Evolutionary conservation across 805 yeast species (phyloP), one percentile per base, ranked within the genome.

Genomic region (Peterozyma toletana): DNA sequence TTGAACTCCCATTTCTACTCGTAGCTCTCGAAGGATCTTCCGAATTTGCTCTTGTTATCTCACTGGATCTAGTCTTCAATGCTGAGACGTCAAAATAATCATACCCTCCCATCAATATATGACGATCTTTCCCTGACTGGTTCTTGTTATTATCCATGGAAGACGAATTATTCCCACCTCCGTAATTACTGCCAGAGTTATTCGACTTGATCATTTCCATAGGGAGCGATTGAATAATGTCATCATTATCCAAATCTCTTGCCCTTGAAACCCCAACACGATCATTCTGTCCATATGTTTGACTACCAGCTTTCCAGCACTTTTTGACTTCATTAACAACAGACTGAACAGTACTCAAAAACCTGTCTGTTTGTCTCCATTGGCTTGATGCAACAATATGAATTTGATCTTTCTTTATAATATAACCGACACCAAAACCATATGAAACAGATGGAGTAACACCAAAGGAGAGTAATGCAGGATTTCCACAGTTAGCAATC

Each of bases 1-100:
- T 17, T 6, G 44, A 45, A 43, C 62, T 57, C 33, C 50, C 54
- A 9, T 54, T 55, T 33, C 55, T 53, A 39, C 63, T 56, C 30
- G 51, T 57, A 31, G 48, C 44, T n/a, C 51, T 55, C 3, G 66
- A 58, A 29, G 48, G 51, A 11, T 53, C 21, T 13, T 52, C 37
- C 2, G 50, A 48, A 39, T 43, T 40, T 2, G 42, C 30, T 13
- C 44, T 37, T 14, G 50, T 47, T 18, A 46, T 11, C 6, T 44
- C 43, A 30, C 40, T 66, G 1, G 80, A 74, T 51, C 78, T 66
- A 21, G 68, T 63, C 37, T 68, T 71, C 37, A 76, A 67, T 11
- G 75, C 78, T 2, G 75, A 78, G 59, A 76, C 74, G 55, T 77
- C 82, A 48, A 77, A 77, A 51, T 76, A 77, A 35, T 79, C 81